These are phyloP conservation scores for Orbilia brochopaga DNA, from an alignment of 2,329 filamentous ascomycete species.

Conservation along the genomic window DNA sequence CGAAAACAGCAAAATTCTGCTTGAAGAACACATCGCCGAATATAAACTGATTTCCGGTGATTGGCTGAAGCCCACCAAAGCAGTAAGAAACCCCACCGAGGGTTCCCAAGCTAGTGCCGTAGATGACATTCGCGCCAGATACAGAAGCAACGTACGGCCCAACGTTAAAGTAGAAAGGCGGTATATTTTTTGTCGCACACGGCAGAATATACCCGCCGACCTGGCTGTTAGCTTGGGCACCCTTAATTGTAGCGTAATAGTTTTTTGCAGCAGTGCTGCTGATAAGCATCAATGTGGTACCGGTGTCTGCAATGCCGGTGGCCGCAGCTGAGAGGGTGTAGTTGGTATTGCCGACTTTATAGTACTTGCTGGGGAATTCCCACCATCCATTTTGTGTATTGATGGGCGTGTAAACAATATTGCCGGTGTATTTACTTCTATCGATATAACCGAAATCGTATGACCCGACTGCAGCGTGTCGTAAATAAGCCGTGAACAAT, in stretches of 20 bases:
- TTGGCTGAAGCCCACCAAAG: conserved; percentile 38
- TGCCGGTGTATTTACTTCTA: conserved; percentile 66
- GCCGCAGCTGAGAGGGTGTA: conserved; percentile 58
- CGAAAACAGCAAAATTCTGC: conserved; percentile 87
- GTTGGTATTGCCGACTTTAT: conserved; percentile 62
- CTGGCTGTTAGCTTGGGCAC: conserved; percentile 56
- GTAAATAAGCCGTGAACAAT: conserved; percentile 74
- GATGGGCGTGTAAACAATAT: conserved; percentile 68
- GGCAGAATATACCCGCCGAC: conserved; percentile 38
- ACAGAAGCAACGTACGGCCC: conserved; percentile 19
- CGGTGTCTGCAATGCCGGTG: conserved; percentile 66
- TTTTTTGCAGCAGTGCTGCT: conserved; percentile 62
- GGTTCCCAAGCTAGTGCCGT: conserved; percentile 29
- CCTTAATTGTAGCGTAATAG: conserved; percentile 62
- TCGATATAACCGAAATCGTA: conserved; percentile 80
- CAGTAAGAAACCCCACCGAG: conserved; percentile 15
- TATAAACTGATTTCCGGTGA: conserved; percentile 65
- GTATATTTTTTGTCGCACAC: conserved; percentile 6
- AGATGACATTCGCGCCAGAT: conserved; percentile 22
- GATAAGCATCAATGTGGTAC: conserved; percentile 69
- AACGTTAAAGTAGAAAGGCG: conserved; percentile 30
- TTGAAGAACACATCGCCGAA: conserved; percentile 85
- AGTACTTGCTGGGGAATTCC: conserved; percentile 68
- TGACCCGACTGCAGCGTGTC: conserved; percentile 66
- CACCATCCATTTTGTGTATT: conserved; percentile 71